Evolutionary conservation across 208 protist genomes (phyloP).

Genomic region (Leishmania amazonensis): DNA sequence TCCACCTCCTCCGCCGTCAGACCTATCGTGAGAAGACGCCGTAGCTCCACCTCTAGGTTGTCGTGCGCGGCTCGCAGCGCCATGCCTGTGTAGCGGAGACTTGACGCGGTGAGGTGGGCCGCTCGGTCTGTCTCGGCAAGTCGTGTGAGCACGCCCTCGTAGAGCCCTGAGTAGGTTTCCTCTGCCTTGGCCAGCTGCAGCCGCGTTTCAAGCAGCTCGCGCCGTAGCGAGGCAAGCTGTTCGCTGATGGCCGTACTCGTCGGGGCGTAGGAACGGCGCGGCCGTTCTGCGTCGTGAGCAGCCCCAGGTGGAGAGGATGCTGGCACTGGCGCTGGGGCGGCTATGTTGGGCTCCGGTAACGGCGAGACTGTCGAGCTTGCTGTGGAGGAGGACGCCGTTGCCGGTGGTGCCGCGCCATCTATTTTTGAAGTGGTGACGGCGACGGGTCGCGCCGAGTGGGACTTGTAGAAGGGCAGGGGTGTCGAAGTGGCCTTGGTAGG

Average conservation of each 20-base stretch:
- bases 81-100: constrained; percentile 76
- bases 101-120: constrained; percentile 51
- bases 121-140: constrained; percentile 50
- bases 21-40: constrained; percentile 61
- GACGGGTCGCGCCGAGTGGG: background rate
- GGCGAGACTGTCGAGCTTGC: background rate
- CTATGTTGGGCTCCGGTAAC: background rate
- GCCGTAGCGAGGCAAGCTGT: constrained; percentile 35
- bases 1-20: constrained; percentile 52
- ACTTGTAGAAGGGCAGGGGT: background rate
- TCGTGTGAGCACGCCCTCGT: constrained; percentile 39
- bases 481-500: background rate
- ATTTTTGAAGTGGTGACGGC: background rate
- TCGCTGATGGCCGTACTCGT: background rate
- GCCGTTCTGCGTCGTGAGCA: background rate
- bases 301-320: background rate
- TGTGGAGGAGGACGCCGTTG: background rate
- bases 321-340: background rate
- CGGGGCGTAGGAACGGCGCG: constrained; percentile 7
- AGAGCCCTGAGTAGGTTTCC: constrained; percentile 16
- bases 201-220: constrained; percentile 57
- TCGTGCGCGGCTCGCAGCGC: constrained; percentile 70
- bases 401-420: background rate
- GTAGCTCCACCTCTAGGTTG: constrained; percentile 73
- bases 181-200: constrained; percentile 50